Conservation (phyloP, 345 rosid species). For the Barbarea vulgaris region DNA sequence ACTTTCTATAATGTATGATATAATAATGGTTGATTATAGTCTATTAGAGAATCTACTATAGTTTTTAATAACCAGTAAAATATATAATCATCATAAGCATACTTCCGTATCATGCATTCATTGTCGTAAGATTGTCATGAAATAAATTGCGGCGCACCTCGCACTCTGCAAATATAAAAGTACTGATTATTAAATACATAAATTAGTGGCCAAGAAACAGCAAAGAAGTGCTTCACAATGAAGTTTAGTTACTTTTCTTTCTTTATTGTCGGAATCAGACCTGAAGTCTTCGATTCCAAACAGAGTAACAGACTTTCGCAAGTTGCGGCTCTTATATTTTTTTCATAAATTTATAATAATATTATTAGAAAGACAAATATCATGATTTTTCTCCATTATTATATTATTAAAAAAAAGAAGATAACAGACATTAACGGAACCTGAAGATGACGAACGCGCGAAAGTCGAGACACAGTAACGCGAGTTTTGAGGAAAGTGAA, state of each 20-base stretch:
- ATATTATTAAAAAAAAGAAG: background rate
- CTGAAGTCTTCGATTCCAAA: constrained; percentile 30
- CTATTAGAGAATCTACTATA: background rate
- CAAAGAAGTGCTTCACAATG: constrained; percentile 28
- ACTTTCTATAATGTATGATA: background rate
- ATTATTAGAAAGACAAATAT: constrained; percentile 4
- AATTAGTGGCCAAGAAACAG: background rate
- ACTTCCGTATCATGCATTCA: background rate
- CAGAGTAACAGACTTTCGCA: constrained; percentile 34
- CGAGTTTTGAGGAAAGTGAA: constrained; percentile 2
- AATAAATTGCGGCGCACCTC: constrained; percentile 38
- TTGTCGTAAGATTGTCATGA: constrained; percentile 16
- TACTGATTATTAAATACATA: background rate
- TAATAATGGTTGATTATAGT: background rate
- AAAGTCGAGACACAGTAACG: background rate
- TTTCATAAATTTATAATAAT: background rate
- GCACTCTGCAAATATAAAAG: background rate
- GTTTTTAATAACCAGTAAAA: background rate
- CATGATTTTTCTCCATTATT: background rate
- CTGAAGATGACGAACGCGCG: constrained; percentile 33
- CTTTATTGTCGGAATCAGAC: constrained; percentile 38
- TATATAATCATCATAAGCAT: background rate
- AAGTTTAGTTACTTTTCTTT: constrained; percentile 25
- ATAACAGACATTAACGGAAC: constrained; percentile 32
- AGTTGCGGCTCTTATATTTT: constrained; percentile 32